phyloP scores from a whole-genome alignment of 2,329 filamentous ascomycete species.

The Fusarium protoensiforme region DNA sequence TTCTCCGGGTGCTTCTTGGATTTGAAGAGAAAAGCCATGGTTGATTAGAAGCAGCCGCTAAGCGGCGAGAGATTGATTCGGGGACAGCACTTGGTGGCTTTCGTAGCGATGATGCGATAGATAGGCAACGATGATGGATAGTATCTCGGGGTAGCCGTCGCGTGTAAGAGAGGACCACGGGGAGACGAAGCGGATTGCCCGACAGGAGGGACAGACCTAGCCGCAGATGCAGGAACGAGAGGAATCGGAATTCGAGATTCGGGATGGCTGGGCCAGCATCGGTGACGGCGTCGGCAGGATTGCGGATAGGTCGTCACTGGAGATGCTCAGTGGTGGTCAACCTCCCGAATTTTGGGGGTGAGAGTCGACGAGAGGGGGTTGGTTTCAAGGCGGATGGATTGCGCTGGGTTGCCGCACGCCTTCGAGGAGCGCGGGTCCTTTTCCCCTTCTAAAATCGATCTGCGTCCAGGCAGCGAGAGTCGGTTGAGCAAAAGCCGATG shows the following conservation, averaged over 20 bases:
- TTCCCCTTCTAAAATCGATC: slow-evolving; percentile 17
- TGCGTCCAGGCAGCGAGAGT: slow-evolving; percentile 28
- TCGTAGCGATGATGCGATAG: slow-evolving; percentile 13
- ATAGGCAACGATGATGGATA: slow-evolving; percentile 8
- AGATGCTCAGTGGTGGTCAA: slow-evolving; percentile 41
- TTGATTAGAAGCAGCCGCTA: slow-evolving; percentile 54
- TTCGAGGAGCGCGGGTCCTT: slow-evolving; percentile 29
- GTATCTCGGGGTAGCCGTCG: slow-evolving; percentile 29
- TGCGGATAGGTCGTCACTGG: slow-evolving; percentile 43
- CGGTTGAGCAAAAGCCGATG: slow-evolving; percentile 6
- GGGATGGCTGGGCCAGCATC: slow-evolving; percentile 60
- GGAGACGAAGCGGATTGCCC: slow-evolving; percentile 17
- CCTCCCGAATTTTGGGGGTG: slow-evolving; percentile 50
- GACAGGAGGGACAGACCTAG: slow-evolving; percentile 37
- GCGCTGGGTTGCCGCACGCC: slow-evolving; percentile 29
- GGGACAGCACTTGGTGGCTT: slow-evolving; percentile 28
- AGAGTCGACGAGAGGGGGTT: slow-evolving; percentile 36
- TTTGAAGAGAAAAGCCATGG: slow-evolving; percentile 86
- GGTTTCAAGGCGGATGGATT: slow-evolving; percentile 33
- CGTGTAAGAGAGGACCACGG: slow-evolving; percentile 33
- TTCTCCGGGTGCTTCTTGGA: slow-evolving; percentile 81
- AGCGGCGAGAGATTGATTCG: slow-evolving; percentile 44
- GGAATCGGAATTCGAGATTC: slow-evolving; percentile 50
- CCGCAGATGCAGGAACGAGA: slow-evolving; percentile 45
- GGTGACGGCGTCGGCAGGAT: slow-evolving; percentile 40